Conservation (phyloP, 495 filamentous ascomycete genomes). For the Penicillium desertorum region DNA sequence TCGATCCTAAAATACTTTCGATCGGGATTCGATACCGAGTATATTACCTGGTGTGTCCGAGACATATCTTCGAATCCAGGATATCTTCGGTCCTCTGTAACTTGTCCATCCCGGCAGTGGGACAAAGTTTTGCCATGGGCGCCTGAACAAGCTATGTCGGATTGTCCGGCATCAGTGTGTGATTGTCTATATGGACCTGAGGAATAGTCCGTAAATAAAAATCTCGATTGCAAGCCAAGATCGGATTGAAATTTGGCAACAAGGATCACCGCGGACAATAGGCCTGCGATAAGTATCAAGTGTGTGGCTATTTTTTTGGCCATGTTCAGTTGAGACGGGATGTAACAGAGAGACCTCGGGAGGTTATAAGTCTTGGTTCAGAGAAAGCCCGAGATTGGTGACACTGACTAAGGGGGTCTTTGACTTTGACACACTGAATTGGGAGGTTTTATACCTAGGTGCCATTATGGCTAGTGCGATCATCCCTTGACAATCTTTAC, state of each 20-base stretch:
- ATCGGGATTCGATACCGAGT: conserved; percentile 42
- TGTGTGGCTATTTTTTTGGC: conserved; percentile 8
- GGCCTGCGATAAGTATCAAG: conserved; percentile 9
- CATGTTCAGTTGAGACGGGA: conserved; percentile 7
- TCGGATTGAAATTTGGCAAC: conserved; percentile 6
- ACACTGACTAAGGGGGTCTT: conserved; percentile 4
- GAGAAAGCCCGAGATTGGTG: conserved; percentile 4
- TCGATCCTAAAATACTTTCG: conserved; percentile 43
- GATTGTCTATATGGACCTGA: neutral
- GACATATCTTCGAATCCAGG: conserved; percentile 12
- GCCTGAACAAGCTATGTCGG: neutral
- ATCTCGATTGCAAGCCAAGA: conserved; percentile 6
- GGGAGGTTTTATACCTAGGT: neutral
- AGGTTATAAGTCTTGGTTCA: neutral
- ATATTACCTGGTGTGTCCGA: conserved; percentile 34
- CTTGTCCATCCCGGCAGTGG: neutral
- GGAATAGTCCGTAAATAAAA: conserved; percentile 2
- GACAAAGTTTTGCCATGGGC: neutral
- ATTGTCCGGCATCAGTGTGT: conserved; percentile 1
- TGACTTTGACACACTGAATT: neutral
- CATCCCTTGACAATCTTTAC: neutral
- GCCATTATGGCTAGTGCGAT: no score
- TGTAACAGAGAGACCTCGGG: neutral
- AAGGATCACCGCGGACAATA: conserved; percentile 8
- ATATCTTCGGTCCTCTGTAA: neutral